These are phyloP conservation scores for Monilinia vaccinii-corymbosi DNA, from an alignment of 2,329 filamentous ascomycete genomes.

Conservation along the genomic window DNA sequence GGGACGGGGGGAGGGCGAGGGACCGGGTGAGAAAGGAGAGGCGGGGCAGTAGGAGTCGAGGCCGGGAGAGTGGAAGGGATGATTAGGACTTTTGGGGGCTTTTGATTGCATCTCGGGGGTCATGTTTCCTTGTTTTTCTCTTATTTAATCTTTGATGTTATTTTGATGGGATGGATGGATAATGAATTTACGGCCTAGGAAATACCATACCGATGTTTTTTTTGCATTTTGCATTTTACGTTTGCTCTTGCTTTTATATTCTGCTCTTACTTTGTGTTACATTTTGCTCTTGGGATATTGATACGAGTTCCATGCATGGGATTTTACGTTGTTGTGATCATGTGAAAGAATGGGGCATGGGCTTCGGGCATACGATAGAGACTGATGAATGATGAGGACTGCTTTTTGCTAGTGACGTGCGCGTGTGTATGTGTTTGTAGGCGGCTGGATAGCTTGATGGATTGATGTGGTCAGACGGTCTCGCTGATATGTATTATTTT, in stretches of 20 bases:
- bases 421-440: not conserved
- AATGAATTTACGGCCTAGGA: not conserved
- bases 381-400: not conserved
- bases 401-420: not conserved
- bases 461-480: no score
- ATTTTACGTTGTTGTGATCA: not conserved
- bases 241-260: not conserved
- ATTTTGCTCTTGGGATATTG: not conserved
- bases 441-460: not conserved
- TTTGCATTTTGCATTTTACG: not conserved
- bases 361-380: not conserved
- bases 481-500: not conserved
- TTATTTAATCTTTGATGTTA: not conserved
- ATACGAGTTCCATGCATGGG: not conserved
- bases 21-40: not conserved
- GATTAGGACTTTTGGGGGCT: not conserved
- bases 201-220: not conserved
- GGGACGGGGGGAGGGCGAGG: not conserved
- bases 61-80: constrained; percentile 1
- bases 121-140: not conserved
- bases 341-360: no score
- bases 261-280: no score
- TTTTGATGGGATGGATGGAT: not conserved
- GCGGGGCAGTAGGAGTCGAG: not conserved
- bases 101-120: not conserved